Percentiles rank a stretch among this genome's conserved stretches.
Conservation (phyloP, 2,329 filamentous ascomycete genomes). For the Pyrenochaeta sp. region DNA sequence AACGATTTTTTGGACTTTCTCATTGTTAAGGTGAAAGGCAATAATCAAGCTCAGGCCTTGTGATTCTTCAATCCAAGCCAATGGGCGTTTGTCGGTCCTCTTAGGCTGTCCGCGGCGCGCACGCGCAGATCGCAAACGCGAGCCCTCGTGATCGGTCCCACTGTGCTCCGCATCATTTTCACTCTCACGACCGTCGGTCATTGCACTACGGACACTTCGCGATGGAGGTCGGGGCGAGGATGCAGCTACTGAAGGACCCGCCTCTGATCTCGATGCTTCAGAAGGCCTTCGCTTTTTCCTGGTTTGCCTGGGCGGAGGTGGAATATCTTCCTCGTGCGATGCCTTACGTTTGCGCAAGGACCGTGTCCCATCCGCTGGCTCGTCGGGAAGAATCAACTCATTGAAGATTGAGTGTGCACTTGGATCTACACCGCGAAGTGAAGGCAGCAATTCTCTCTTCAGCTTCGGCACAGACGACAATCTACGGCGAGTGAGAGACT, state of each 20-base stretch:
- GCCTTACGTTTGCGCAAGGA: constrained; percentile 85
- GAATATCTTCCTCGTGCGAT: constrained; percentile 71
- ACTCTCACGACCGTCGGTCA: constrained; percentile 40
- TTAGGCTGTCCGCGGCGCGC: constrained; percentile 42
- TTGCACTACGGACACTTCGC: constrained; percentile 26
- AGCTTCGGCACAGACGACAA: constrained; percentile 70
- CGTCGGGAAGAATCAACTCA: constrained; percentile 73
- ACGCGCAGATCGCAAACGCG: constrained; percentile 39
- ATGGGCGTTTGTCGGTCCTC: constrained; percentile 43
- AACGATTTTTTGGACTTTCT: constrained; percentile 67
- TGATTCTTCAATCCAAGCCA: constrained; percentile 46
- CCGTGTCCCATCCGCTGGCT: constrained; percentile 77
- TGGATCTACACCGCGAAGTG: constrained; percentile 71
- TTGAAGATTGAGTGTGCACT: constrained; percentile 75
- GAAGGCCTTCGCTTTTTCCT: constrained; percentile 54
- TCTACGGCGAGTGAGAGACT: constrained; percentile 54
- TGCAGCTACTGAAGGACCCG: constrained; percentile 33
- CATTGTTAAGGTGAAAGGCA: constrained; percentile 54
- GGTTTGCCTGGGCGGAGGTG: constrained; percentile 46
- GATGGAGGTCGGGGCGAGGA: constrained; percentile 39
- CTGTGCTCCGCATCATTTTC: constrained; percentile 35
- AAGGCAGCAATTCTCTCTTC: constrained; percentile 74
- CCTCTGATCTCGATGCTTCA: constrained; percentile 43
- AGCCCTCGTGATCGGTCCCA: constrained; percentile 38
- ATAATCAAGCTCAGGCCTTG: constrained; percentile 40